These are phyloP conservation scores for Aureobasidium sp. DNA, from an alignment of 2,329 filamentous ascomycete species.

Conservation along the genomic window DNA sequence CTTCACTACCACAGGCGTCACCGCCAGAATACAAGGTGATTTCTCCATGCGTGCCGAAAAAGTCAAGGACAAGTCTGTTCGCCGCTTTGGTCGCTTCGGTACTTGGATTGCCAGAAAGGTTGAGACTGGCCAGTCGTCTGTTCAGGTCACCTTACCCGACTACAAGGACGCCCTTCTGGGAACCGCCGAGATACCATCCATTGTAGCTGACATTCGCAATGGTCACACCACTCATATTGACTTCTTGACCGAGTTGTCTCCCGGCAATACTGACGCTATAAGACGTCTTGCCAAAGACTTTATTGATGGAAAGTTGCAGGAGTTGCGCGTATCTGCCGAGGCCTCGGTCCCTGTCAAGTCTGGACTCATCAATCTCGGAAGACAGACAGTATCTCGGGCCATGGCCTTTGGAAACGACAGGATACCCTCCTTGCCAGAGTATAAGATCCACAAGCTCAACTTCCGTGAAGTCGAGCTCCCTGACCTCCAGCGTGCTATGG, in stretches of 20 bases:
- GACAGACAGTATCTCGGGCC: slow-evolving; percentile 64
- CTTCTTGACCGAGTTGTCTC: slow-evolving; percentile 65
- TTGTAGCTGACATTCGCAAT: slow-evolving; percentile 69
- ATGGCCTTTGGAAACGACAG: slow-evolving; percentile 64
- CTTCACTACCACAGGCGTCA: slow-evolving; percentile 69
- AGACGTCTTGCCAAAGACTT: slow-evolving; percentile 79
- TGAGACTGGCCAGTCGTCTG: slow-evolving; percentile 61
- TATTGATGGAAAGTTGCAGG: slow-evolving; percentile 67
- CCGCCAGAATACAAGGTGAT: slow-evolving; percentile 70
- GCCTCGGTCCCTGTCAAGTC: slow-evolving; percentile 67
- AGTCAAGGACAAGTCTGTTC: slow-evolving; percentile 61
- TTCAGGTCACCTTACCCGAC: slow-evolving; percentile 73
- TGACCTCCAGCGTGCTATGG: slow-evolving; percentile 56
- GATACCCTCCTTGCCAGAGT: slow-evolving; percentile 68
- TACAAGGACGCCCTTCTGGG: slow-evolving; percentile 72
- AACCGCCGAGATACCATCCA: slow-evolving; percentile 63
- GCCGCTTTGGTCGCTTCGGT: slow-evolving; percentile 65
- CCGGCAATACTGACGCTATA: slow-evolving; percentile 69
- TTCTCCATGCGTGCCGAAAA: slow-evolving; percentile 71
- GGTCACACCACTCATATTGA: slow-evolving; percentile 70
- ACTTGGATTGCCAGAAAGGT: slow-evolving; percentile 74
- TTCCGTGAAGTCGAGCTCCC: slow-evolving; percentile 61
- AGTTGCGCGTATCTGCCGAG: slow-evolving; percentile 63
- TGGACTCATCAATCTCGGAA: slow-evolving; percentile 70
- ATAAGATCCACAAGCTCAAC: slow-evolving; percentile 73